A percentile compares a stretch with the other conserved stretches of the same genome.
Conservation (phyloP, 2,329 filamentous ascomycete genomes). For the Penicillium sp. region DNA sequence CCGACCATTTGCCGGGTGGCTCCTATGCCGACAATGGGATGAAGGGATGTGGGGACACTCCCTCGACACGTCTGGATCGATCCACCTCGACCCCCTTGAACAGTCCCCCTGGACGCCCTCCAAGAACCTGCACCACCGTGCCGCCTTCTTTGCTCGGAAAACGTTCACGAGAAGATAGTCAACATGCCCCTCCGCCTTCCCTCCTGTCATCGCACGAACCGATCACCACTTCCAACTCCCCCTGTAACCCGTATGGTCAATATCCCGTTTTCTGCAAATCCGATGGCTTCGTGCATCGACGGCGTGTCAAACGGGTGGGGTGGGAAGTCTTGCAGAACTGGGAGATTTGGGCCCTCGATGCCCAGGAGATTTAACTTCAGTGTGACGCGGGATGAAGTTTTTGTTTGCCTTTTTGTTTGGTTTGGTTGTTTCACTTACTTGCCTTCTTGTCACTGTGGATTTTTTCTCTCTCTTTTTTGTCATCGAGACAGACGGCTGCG, state of each 20-base stretch:
- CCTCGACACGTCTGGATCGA: not conserved
- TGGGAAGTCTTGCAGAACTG: constrained; percentile 39
- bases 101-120: not conserved
- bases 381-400: too few species aligned
- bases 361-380: constrained; percentile 26
- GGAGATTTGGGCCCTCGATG: constrained; percentile 42
- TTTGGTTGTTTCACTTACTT: too few species aligned
- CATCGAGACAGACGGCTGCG: too few species aligned
- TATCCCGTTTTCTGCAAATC: constrained; percentile 8
- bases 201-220: not conserved
- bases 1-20: not conserved
- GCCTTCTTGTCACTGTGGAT: too few species aligned
- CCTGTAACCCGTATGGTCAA: constrained; percentile 1
- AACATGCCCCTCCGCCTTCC: not conserved
- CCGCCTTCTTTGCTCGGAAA: constrained; percentile 24
- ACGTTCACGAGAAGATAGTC: constrained; percentile 17
- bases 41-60: not conserved
- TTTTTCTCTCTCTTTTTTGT: too few species aligned
- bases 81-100: not conserved
- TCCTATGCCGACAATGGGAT: not conserved
- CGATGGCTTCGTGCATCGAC: constrained; percentile 26
- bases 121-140: not conserved
- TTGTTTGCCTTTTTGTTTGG: too few species aligned
- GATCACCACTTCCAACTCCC: not conserved
- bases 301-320: constrained; percentile 31